Evolutionary conservation across 129 eudicot genomes (phyloP).

Genomic region (Escallonia rubra): DNA sequence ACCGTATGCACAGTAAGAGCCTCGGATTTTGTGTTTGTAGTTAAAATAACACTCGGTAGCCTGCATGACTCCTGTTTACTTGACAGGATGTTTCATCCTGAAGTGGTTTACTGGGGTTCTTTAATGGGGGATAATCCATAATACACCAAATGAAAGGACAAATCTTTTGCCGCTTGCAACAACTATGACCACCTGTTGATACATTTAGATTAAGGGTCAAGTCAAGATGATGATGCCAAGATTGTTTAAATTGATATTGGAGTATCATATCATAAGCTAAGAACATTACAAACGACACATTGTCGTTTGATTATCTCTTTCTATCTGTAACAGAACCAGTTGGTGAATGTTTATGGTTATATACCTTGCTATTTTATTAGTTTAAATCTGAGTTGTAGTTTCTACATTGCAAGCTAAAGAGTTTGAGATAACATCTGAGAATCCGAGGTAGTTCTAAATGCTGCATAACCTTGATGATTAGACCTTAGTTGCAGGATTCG

Average conservation of each 20-base stretch:
- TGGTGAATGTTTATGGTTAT: not conserved
- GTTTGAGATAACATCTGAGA: not conserved
- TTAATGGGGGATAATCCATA: not conserved
- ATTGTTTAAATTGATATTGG: no score
- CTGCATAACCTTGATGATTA: no score
- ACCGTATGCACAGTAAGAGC: no score
- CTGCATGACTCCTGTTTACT: no score
- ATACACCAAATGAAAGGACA: not conserved
- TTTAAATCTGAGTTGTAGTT: not conserved
- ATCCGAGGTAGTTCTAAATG: no score
- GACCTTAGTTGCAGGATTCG: no score
- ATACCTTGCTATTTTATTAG: not conserved
- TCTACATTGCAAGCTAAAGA: not conserved
- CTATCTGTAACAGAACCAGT: not conserved
- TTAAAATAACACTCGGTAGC: no score
- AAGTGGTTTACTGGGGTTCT: not conserved
- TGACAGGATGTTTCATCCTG: not conserved
- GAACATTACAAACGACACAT: not conserved
- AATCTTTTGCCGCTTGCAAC: not conserved
- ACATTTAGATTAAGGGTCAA: constrained; percentile 5
- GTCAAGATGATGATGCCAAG: no score
- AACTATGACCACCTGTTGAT: not conserved
- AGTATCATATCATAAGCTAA: not conserved
- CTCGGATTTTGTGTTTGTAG: no score
- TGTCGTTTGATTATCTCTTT: not conserved